Evolutionary conservation across 2,329 filamentous ascomycete species (phyloP).

Genomic region (Scedosporium aurantiacum): DNA sequence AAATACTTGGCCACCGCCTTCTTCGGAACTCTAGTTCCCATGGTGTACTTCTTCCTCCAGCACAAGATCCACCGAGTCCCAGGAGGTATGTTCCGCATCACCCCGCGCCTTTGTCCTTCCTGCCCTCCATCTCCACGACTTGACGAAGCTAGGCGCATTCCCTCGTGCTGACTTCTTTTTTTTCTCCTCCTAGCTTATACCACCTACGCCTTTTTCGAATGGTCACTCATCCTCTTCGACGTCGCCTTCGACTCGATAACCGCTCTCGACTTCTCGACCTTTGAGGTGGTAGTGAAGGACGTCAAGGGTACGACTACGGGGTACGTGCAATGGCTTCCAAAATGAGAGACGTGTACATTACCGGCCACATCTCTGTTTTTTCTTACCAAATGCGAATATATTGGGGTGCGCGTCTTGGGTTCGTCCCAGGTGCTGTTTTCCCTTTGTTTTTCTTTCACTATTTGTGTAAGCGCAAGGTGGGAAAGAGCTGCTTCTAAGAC

Average conservation of each 20-base stretch:
- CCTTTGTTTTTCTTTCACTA: slow-evolving; percentile 8
- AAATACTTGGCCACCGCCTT: slow-evolving; percentile 76
- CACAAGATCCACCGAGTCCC: slow-evolving; percentile 93
- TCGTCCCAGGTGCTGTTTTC: slow-evolving; percentile 35
- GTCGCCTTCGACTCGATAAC: slow-evolving; percentile 95
- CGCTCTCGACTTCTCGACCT: slow-evolving; percentile 76
- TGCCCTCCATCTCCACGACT: not conserved
- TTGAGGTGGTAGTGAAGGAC: slow-evolving; percentile 83
- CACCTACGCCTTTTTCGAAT: slow-evolving; percentile 95
- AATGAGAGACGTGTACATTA: slow-evolving; percentile 7
- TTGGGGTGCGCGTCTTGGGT: not conserved
- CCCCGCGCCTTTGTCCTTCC: slow-evolving; percentile 5
- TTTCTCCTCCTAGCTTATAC: slow-evolving; percentile 63
- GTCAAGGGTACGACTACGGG: slow-evolving; percentile 86
- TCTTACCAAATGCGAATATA: not conserved
- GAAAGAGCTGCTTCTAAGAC: not conserved
- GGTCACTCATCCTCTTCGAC: slow-evolving; percentile 88
- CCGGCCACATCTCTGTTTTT: not conserved
- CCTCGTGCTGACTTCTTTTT: slow-evolving; percentile 9
- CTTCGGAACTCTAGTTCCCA: slow-evolving; percentile 79
- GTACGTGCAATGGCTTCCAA: slow-evolving; percentile 96
- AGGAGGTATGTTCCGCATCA: slow-evolving; percentile 55
- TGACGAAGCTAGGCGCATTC: not conserved
- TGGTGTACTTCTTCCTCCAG: slow-evolving; percentile 96
- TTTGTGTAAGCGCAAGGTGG: not conserved